Conservation (phyloP, 306 rosid genomes). For the Acacia crassicarpa region DNA sequence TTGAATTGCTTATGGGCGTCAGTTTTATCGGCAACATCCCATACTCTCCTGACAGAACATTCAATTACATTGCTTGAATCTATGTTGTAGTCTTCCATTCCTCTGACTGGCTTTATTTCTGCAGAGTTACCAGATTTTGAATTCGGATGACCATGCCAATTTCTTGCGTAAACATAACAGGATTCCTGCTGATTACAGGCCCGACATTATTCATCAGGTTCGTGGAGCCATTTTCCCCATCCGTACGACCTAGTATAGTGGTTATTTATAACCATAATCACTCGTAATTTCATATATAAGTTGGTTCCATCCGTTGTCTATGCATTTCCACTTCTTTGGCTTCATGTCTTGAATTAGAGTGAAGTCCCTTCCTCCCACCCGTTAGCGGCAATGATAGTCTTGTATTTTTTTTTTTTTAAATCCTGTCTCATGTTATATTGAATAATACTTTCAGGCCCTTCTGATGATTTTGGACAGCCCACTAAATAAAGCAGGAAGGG, state of each 20-base stretch:
- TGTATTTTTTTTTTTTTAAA: neutral
- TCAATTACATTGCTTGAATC: neutral
- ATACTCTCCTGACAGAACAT: neutral
- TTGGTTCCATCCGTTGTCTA: neutral
- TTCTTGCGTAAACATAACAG: slow-evolving; percentile 62
- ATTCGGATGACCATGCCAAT: slow-evolving; percentile 76
- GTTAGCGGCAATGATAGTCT: neutral
- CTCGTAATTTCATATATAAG: neutral
- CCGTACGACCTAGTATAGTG: neutral
- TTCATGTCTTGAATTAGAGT: neutral
- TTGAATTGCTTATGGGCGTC: neutral
- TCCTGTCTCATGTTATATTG: neutral
- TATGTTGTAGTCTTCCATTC: neutral
- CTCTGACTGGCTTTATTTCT: neutral
- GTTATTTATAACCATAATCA: neutral
- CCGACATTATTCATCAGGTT: slow-evolving; percentile 87
- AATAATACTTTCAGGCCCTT: slow-evolving; percentile 61
- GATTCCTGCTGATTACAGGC: slow-evolving; percentile 80
- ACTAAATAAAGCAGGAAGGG: slow-evolving; percentile 77
- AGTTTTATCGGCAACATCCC: neutral
- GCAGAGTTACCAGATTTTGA: slow-evolving; percentile 78
- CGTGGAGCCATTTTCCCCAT: neutral
- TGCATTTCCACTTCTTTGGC: neutral
- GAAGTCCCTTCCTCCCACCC: neutral
- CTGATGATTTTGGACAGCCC: slow-evolving; percentile 80